phyloP scores from a whole-genome alignment of 768 basidiomycete genomes.

The Xerocomellus intermedius region DNA sequence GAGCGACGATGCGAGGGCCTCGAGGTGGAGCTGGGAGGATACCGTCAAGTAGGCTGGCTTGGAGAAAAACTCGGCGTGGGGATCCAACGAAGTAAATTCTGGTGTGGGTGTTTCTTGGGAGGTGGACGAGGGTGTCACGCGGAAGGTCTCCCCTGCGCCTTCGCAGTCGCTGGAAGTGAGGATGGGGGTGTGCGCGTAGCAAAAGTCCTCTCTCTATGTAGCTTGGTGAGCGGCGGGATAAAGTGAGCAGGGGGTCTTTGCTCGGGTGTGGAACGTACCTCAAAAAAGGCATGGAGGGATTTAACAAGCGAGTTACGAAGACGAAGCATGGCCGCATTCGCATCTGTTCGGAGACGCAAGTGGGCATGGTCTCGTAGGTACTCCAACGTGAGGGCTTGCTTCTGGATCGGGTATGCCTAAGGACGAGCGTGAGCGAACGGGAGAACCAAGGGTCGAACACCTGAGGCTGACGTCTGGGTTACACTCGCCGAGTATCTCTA shows the following conservation, averaged over 20 bases:
- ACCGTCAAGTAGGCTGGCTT: constrained; percentile 85
- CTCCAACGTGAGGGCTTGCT: constrained; percentile 74
- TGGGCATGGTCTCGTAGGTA: constrained; percentile 86
- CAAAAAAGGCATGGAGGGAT: constrained; percentile 65
- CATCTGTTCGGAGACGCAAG: constrained; percentile 77
- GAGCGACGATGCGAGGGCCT: constrained; percentile 75
- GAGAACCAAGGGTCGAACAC: background rate
- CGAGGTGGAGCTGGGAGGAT: constrained; percentile 94
- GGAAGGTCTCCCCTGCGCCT: constrained; percentile 92
- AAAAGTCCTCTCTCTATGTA: constrained; percentile 70
- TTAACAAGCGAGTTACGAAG: constrained; percentile 59
- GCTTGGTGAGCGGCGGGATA: constrained; percentile 15
- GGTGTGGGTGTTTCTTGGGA: constrained; percentile 1
- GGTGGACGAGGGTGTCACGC: constrained; percentile 44
- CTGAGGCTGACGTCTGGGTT: constrained; percentile 48
- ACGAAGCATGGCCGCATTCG: constrained; percentile 71
- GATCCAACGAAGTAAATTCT: background rate
- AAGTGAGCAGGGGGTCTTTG: background rate
- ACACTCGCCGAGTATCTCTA: constrained; percentile 54
- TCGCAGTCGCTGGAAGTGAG: constrained; percentile 92
- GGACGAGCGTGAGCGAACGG: constrained; percentile 4
- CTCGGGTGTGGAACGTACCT: constrained; percentile 45
- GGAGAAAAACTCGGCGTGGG: constrained; percentile 62
- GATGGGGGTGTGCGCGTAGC: constrained; percentile 79
- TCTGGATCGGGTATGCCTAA: constrained; percentile 89